These are phyloP conservation scores for Trichosporon ovoides DNA, from an alignment of 1,284 basidiomycete genomes.

Conservation along the genomic window DNA sequence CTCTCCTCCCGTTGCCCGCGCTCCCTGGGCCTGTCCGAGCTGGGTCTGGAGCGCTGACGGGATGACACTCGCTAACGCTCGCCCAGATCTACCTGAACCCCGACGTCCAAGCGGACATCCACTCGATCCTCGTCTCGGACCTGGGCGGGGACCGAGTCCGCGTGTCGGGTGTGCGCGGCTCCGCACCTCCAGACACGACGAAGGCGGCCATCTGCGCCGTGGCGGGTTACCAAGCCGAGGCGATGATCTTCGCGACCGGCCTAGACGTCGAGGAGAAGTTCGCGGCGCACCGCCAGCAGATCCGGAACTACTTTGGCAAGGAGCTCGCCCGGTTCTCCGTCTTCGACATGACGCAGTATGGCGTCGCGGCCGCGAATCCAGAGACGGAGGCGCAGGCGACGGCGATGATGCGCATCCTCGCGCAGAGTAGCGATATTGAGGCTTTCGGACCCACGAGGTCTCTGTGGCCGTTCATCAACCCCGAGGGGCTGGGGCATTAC, in stretches of 20 bases:
- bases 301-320: slow-evolving; percentile 9
- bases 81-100: slow-evolving; percentile 27
- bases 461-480: slow-evolving; percentile 13
- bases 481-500: slow-evolving; percentile 24
- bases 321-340: slow-evolving; percentile 5
- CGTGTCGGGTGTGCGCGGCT: slow-evolving; percentile 24
- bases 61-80: too few species aligned
- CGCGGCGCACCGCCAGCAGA: slow-evolving; percentile 23
- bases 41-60: too few species aligned
- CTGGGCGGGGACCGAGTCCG: slow-evolving; percentile 22
- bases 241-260: slow-evolving; percentile 19
- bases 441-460: slow-evolving; percentile 13
- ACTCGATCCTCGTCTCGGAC: slow-evolving; percentile 19
- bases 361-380: slow-evolving; percentile 20
- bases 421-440: slow-evolving; percentile 19
- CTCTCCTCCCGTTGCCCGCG: too few species aligned
- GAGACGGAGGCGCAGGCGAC: slow-evolving; percentile 24
- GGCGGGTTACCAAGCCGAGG: slow-evolving; percentile 29
- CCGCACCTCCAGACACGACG: slow-evolving; percentile 28
- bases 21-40: too few species aligned
- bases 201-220: slow-evolving; percentile 28
- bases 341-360: slow-evolving; percentile 27
- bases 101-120: slow-evolving; percentile 28
- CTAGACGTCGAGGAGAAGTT: slow-evolving; percentile 28
- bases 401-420: slow-evolving; percentile 26